Percentiles rank a stretch among this genome's conserved stretches.
These are phyloP conservation scores for Benincasa hispida DNA, from an alignment of 306 rosid species.

Conservation along the genomic window DNA sequence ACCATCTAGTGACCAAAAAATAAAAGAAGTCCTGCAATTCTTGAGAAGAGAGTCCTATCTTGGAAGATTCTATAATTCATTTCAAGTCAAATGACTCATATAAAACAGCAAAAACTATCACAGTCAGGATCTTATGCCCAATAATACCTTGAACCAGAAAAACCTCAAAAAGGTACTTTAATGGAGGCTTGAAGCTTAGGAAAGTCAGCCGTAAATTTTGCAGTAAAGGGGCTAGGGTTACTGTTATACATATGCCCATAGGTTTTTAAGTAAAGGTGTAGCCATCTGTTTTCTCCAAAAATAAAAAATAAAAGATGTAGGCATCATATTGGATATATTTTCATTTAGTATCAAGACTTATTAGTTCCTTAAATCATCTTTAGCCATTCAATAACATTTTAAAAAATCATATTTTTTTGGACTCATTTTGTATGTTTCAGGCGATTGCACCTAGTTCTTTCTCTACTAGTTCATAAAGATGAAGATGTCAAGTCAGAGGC, in stretches of 20 bases:
- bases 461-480: constrained; percentile 67
- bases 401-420: constrained; percentile 5
- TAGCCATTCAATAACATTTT: constrained; percentile 11
- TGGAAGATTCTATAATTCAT: not conserved
- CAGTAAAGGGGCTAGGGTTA: not conserved
- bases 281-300: not conserved
- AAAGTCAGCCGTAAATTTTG: not conserved
- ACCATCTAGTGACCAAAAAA: not conserved
- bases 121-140: not conserved
- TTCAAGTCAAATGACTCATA: not conserved
- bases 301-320: no score
- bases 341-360: not conserved
- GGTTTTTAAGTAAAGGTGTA: not conserved
- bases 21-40: not conserved
- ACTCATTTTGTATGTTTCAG: constrained; percentile 35
- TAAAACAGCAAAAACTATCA: not conserved
- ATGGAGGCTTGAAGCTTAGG: not conserved
- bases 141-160: not conserved
- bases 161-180: not conserved
- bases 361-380: not conserved
- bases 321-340: not conserved
- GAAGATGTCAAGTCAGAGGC: constrained; percentile 74
- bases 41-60: not conserved
- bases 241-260: not conserved
- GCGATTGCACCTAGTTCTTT: constrained; percentile 64